Conservation (phyloP, 306 rosid species). For the Cajanus cajan region DNA sequence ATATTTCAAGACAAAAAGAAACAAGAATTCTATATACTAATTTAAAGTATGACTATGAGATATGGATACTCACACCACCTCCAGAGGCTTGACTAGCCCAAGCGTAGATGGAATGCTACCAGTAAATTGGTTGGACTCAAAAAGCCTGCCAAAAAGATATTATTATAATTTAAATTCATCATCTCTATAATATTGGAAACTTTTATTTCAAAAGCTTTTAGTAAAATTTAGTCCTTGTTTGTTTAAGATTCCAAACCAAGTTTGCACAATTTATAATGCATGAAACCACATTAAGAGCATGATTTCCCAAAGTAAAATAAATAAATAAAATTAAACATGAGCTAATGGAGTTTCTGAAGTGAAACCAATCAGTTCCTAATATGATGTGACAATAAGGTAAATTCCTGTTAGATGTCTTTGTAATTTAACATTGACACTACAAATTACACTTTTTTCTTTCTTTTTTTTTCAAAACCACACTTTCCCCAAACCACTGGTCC, state of each 20-base stretch:
- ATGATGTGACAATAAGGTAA: background rate
- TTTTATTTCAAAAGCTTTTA: background rate
- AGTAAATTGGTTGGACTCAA: slow-evolving; percentile 46
- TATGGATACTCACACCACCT: slow-evolving; percentile 64
- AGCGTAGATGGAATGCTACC: slow-evolving; percentile 64
- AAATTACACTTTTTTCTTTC: no score
- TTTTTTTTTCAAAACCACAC: background rate
- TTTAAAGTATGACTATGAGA: background rate
- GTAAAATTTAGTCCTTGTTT: background rate
- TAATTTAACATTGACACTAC: background rate
- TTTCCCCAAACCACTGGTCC: background rate
- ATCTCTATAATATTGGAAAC: slow-evolving; percentile 6
- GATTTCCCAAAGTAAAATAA: background rate
- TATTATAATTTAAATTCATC: background rate
- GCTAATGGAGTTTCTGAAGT: background rate
- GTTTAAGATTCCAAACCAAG: background rate
- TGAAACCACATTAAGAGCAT: background rate
- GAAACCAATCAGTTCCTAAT: background rate
- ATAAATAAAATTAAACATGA: background rate
- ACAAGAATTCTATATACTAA: background rate
- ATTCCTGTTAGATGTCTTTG: background rate
- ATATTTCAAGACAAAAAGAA: slow-evolving; percentile 2
- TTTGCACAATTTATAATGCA: background rate
- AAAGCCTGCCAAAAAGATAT: slow-evolving; percentile 51
- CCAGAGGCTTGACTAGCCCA: slow-evolving; percentile 48